Evolutionary conservation across 306 rosid genomes (phyloP), one percentile per base, ranked within the genome.

Genomic region (Cyclanthera cordifolia): DNA sequence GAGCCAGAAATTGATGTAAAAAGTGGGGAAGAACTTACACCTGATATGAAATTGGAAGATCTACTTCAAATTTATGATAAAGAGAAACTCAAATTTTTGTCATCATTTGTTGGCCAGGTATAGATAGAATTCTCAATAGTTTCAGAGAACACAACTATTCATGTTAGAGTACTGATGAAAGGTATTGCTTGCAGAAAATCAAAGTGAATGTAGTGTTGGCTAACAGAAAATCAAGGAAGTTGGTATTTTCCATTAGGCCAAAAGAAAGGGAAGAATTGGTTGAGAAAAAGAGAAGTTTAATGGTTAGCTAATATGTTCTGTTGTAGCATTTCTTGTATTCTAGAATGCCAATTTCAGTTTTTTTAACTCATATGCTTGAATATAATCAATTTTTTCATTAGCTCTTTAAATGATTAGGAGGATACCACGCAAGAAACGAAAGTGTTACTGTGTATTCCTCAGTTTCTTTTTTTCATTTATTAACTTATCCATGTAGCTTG

Each of bases 21-120:
- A 72, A 56, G 37, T 24, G 90, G 73, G 63, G 84, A 77, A 73
- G 75, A 73, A 72, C 71, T 86, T 78, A 86, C 88, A 16, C 69
- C 94, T 11, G 96, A 87, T 78, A 90, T 90, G 91, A 93, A 82
- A 78, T 72, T 86, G 79, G 95, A 90, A 70, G 91, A 86, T 68
- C 88, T 93, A 64, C 82, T 89, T 59, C 77, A 60, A 74, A 83
- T 88, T 80, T 93, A 93, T 79, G 88, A 88, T 76, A 85, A 75
- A 69, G 95, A 93, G 81, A 93, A 93, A 79, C 59, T 56, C 73
- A 83, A 77, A 56, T 93, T 86, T 86, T 82, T 93, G 82, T 88
- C 95, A 72, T 90, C 88, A 20, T 90, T 87, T 76, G 68, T 88
- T 73, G 96, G 96, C 76, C 91, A 93, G 99, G 99, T 90, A 49